phyloP scores from a whole-genome alignment of 2,329 filamentous ascomycete species.

The Exophiala alcalophila region DNA sequence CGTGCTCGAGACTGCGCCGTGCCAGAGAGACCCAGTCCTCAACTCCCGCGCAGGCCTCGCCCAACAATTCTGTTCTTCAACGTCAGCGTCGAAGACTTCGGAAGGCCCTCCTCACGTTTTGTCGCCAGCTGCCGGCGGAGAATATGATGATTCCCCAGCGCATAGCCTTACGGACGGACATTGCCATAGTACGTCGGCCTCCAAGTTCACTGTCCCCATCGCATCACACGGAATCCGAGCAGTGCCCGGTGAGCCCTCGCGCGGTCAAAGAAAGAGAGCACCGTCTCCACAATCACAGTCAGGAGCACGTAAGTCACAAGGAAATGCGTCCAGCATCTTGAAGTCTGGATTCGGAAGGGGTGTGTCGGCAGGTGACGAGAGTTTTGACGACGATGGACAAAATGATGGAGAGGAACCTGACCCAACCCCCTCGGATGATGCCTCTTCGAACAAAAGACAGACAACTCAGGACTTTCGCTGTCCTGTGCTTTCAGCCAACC shows the following conservation, averaged over 20 bases:
- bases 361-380: background rate
- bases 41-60: background rate
- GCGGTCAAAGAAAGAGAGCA: background rate
- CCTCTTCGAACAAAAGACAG: background rate
- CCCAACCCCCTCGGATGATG: background rate
- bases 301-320: background rate
- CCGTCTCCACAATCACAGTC: background rate
- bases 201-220: too few relatives aligned
- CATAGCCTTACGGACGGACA: too few relatives aligned
- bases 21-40: background rate
- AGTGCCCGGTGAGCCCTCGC: background rate
- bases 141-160: too few relatives aligned
- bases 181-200: too few relatives aligned
- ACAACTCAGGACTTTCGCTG: background rate
- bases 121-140: background rate
- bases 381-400: constrained; percentile 3
- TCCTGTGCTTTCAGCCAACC: too few relatives aligned
- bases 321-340: background rate
- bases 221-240: background rate
- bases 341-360: background rate
- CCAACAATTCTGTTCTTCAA: too few relatives aligned
- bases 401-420: background rate
- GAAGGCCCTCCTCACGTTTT: background rate
- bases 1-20: background rate
- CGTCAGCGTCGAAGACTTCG: background rate